phyloP scores from a whole-genome alignment of 306 rosid genomes.

The barrel medic (Medicago truncatula) region MtrunA17r5.0-ANR NC_053044.1:14131001-14131500 shows the following conservation, averaged over 20 bases:
- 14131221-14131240: neutral
- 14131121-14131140: neutral
- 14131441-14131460: too few species aligned
- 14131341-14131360: neutral
- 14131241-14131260: too few species aligned
- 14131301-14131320: too few species aligned
- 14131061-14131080: conserved; percentile 56
- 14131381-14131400: neutral
- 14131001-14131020: conserved; percentile 75
- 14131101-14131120: conserved; percentile 19
- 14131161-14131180: conserved; percentile 5
- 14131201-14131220: neutral
- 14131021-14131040: conserved; percentile 95
- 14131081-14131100: neutral
- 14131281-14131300: too few species aligned
- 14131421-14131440: too few species aligned
- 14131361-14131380: neutral
- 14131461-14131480: too few species aligned
- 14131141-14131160: conserved; percentile 2
- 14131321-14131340: neutral
- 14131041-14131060: conserved; percentile 93
- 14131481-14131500: too few species aligned
- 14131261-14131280: too few species aligned
- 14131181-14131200: neutral
- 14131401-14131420: too few species aligned